Conservation (phyloP, 176 grass and related monocot genomes). For the Hsuehochloa calcarea region DNA sequence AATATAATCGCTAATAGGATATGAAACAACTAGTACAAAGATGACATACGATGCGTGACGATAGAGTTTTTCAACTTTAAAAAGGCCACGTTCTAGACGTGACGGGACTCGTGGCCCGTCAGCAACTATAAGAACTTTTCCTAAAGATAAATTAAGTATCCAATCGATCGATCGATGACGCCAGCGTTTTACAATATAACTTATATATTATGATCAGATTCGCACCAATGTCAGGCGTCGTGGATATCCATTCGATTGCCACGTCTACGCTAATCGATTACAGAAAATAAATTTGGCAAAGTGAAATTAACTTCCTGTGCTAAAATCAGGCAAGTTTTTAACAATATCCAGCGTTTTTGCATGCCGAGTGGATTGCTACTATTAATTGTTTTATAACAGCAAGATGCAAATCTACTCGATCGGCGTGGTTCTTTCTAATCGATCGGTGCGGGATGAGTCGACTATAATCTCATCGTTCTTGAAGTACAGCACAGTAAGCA, state of each 20-base stretch:
- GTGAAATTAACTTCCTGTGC: background rate
- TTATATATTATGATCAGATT: background rate
- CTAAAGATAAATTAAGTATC: background rate
- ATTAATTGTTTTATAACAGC: background rate
- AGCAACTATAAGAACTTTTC: slow-evolving; percentile 15
- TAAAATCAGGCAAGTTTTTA: background rate
- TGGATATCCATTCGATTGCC: slow-evolving; percentile 9
- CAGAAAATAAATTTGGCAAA: background rate
- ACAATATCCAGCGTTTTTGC: slow-evolving; percentile 31
- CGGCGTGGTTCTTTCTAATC: background rate
- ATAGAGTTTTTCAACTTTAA: background rate
- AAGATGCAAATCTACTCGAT: slow-evolving; percentile 17
- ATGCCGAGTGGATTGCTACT: slow-evolving; percentile 30
- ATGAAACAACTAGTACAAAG: too few species aligned
- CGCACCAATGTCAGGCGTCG: background rate
- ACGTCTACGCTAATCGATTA: background rate
- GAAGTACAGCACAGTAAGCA: slow-evolving; percentile 4
- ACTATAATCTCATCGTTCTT: background rate
- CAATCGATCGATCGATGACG: background rate
- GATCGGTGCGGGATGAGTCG: slow-evolving; percentile 16
- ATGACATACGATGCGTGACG: background rate
- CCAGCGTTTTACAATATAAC: too few species aligned
- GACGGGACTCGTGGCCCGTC: background rate
- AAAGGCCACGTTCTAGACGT: background rate
- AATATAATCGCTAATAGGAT: too few species aligned